Evolutionary conservation across 805 yeast genomes (phyloP).

Genomic region (Yarrowia divulgata): DNA sequence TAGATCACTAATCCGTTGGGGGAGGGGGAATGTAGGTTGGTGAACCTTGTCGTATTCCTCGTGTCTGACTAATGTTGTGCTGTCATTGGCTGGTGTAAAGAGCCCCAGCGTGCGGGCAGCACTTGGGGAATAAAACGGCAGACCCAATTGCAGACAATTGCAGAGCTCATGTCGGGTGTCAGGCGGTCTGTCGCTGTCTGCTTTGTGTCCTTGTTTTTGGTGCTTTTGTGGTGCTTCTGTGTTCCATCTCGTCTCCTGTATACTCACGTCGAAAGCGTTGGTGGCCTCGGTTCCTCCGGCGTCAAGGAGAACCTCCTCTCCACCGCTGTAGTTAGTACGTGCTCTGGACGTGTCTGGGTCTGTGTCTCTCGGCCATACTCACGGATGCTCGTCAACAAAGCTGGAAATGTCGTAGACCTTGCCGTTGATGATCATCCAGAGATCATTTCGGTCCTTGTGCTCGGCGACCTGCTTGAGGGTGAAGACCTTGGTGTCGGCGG

Average conservation of each 20-base stretch:
- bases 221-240: not conserved
- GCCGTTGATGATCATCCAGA: constrained; percentile 76
- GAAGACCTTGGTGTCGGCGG: constrained; percentile 44
- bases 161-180: too few species aligned
- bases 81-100: constrained; percentile 56
- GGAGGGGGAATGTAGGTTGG: constrained; percentile 4
- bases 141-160: not conserved
- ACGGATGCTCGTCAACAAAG: constrained; percentile 68
- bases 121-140: too few species aligned
- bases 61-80: constrained; percentile 46
- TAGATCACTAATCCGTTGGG: constrained; percentile 30
- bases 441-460: constrained; percentile 60
- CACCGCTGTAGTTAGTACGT: constrained; percentile 57
- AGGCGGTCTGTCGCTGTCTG: not conserved
- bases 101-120: not conserved
- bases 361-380: constrained; percentile 39
- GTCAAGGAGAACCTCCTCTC: constrained; percentile 79
- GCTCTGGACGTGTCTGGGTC: not conserved
- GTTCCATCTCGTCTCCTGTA: not conserved
- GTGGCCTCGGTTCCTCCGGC: constrained; percentile 85
- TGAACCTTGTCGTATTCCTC: constrained; percentile 37
- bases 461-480: constrained; percentile 55
- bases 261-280: constrained; percentile 58
- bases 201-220: not conserved
- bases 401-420: constrained; percentile 70